Conservation (phyloP, 2,329 filamentous ascomycete species). For the Parasarocladium wereldwijsianum region DNA sequence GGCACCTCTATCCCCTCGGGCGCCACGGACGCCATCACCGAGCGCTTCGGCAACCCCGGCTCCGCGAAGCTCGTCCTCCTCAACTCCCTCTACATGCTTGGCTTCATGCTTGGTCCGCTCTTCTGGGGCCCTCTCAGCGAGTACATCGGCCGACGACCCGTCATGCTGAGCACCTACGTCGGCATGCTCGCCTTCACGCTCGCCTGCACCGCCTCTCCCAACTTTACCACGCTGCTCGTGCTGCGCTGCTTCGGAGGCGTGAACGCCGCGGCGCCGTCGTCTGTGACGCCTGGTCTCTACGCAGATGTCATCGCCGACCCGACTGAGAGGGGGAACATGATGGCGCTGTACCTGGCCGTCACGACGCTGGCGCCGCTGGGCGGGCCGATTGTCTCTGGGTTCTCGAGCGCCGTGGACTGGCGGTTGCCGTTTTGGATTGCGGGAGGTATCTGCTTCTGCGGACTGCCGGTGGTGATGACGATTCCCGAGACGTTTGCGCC, state of each 20-base stretch:
- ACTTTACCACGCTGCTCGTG: conserved; percentile 34
- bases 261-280: conserved; percentile 43
- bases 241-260: conserved; percentile 41
- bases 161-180: conserved; percentile 29
- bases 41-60: conserved; percentile 13
- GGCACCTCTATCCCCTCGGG: conserved; percentile 21
- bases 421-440: conserved; percentile 58
- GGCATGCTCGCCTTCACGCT: conserved; percentile 37
- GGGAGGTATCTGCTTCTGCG: conserved; percentile 50
- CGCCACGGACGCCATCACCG: conserved; percentile 18
- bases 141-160: conserved; percentile 40
- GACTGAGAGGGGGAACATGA: conserved; percentile 33
- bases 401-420: conserved; percentile 47
- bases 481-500: conserved; percentile 52
- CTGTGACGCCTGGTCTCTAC: conserved; percentile 47
- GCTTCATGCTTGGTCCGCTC: conserved; percentile 46
- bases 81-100: conserved; percentile 48
- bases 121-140: conserved; percentile 53
- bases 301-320: conserved; percentile 48
- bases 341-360: conserved; percentile 50
- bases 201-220: conserved; percentile 39
- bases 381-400: conserved; percentile 51
- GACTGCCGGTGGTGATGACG: conserved; percentile 43
- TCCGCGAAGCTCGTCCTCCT: conserved; percentile 31
- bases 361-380: conserved; percentile 37